A percentile compares a stretch with the other conserved stretches of the same genome.
Evolutionary conservation across 148 eudicot species (phyloP).

Genomic region (Chenopodium quinoa): DNA sequence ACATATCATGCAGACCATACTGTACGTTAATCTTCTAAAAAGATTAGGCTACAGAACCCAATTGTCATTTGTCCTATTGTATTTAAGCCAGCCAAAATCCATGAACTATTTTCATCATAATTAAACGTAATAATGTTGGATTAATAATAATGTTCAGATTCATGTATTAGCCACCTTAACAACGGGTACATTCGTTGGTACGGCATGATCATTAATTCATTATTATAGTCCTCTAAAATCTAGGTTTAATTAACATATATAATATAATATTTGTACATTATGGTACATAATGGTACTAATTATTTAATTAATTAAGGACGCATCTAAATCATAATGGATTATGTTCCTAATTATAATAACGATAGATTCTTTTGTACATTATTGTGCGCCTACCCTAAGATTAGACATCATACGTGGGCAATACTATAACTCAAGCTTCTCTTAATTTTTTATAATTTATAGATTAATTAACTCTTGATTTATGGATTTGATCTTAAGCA

Average conservation of each 20-base stretch:
- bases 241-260: background rate
- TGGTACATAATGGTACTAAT: background rate
- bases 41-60: background rate
- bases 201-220: conserved; percentile 14
- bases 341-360: conserved; percentile 16
- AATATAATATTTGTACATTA: background rate
- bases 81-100: background rate
- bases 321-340: conserved; percentile 3
- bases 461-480: background rate
- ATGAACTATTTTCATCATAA: conserved; percentile 6
- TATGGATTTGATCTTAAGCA: background rate
- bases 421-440: background rate
- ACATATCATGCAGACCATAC: background rate
- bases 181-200: conserved; percentile 26
- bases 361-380: conserved; percentile 19
- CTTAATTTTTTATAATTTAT: background rate
- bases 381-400: background rate
- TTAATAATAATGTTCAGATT: conserved; percentile 19
- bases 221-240: conserved; percentile 4
- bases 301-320: background rate
- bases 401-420: background rate
- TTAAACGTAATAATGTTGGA: background rate
- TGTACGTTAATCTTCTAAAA: background rate
- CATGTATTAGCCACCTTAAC: conserved; percentile 22
- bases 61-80: conserved; percentile 10